Percentiles rank a stretch among this genome's conserved stretches.
These are phyloP conservation scores for Prunus yedoensis DNA, from an alignment of 331 rosid species.

Conservation along the genomic window DNA sequence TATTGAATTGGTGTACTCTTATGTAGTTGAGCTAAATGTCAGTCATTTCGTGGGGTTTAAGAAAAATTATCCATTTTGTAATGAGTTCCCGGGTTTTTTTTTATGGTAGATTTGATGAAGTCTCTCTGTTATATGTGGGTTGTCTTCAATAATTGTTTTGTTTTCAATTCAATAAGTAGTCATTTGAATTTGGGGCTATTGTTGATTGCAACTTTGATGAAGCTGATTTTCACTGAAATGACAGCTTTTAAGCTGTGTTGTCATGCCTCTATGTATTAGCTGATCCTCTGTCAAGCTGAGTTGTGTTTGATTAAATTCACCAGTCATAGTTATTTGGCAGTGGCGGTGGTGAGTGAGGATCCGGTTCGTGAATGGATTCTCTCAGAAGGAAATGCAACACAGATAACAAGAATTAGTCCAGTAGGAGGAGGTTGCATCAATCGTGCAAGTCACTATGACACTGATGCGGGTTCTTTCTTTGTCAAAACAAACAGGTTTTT, in stretches of 20 bases:
- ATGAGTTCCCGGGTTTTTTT: neutral
- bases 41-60: neutral
- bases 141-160: neutral
- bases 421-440: conserved; percentile 96
- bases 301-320: conserved; percentile 18
- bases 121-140: neutral
- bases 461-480: conserved; percentile 78
- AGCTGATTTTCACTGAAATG: neutral
- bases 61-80: neutral
- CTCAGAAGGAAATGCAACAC: conserved; percentile 73
- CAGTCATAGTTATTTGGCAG: conserved; percentile 40
- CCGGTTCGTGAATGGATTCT: conserved; percentile 94
- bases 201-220: neutral
- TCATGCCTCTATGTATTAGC: conserved; percentile 14
- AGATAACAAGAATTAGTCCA: conserved; percentile 69
- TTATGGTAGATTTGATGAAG: neutral
- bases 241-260: conserved; percentile 5
- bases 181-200: neutral
- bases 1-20: neutral
- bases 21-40: neutral
- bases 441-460: conserved; percentile 73
- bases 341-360: conserved; percentile 65
- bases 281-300: neutral
- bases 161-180: neutral
- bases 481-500: conserved; percentile 86